Base-by-base conservation (phyloP, 345 rosid species). In the Euphorbia peplus region DNA sequence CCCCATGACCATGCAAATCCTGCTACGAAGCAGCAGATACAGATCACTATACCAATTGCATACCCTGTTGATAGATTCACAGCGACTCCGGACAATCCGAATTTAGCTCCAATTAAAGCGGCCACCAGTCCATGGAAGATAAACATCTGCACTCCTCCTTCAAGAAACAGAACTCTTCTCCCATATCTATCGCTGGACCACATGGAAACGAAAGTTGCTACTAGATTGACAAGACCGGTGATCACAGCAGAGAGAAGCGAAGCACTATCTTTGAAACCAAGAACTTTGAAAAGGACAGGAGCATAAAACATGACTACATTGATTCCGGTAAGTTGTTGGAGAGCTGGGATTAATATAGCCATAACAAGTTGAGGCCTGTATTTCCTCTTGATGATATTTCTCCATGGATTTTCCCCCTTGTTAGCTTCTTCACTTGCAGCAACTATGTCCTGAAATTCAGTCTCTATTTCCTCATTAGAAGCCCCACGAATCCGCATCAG, bases 1-100 rank as follows among this genome's bases (percentile, higher is more conserved):
- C 88, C 90, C 90, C 88, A 86, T 51, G 90, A 86, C 86, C 90
- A 84, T 4, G 90, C 86, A 60, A 84, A 84, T 2, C 80, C 83
- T 73, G 77, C 73, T 8, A 80, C 88, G 47, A 60, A 86, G 0
- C 67, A 0, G 39, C 86, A 83, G 56, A 86, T 83, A 0, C 70
- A 73, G 1, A 71, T 4, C 57, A 82, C 86, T 51, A 83, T 82
- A 0, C 75, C 10, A 1, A 60, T 1, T 1, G 83, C 83, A 16
- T 50, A 62, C 60, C 67, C 19, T 5, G 0, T 16, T 24, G 73
- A 53, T 21, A 70, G n/a, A 10, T 24, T 3, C 2, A 12, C 10
- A 26, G 39, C 73, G n/a, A 26, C 50, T 32, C 67, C 67, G 0
- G 29, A 12, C 22, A 22, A 16, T 13, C 73, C 73, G 18, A 70